Percentiles rank a stretch among this genome's conserved stretches.
These are phyloP conservation scores for Trypanosoma cruzi DNA, from an alignment of 208 protist genomes.

Conservation along the genomic window DNA sequence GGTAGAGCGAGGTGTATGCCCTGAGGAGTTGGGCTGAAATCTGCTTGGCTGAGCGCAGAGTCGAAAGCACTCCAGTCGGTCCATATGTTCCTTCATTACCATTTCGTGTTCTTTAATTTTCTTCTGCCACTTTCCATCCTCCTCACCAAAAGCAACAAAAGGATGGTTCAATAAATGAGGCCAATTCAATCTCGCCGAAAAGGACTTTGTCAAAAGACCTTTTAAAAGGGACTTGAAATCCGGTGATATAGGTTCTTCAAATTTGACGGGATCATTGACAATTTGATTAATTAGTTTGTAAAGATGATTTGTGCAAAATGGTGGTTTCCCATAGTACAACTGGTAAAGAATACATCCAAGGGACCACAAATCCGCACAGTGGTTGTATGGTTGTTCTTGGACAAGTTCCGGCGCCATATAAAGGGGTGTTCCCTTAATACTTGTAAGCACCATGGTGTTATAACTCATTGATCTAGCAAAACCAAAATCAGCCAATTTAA, in stretches of 20 bases:
- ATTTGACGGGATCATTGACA: slow-evolving; percentile 90
- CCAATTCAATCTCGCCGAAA: slow-evolving; percentile 93
- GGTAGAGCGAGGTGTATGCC: neutral
- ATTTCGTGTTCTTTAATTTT: slow-evolving; percentile 71
- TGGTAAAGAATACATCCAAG: slow-evolving; percentile 99
- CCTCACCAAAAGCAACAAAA: slow-evolving; percentile 81
- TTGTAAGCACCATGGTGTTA: slow-evolving; percentile 96
- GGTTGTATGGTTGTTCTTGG: slow-evolving; percentile 95
- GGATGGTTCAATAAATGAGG: slow-evolving; percentile 87
- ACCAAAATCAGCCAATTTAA: slow-evolving; percentile 99
- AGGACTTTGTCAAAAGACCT: slow-evolving; percentile 94
- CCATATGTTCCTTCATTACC: slow-evolving; percentile 82
- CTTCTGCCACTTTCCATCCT: slow-evolving; percentile 67
- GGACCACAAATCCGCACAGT: slow-evolving; percentile 97
- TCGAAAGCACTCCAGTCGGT: slow-evolving; percentile 66
- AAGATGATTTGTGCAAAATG: slow-evolving; percentile 97
- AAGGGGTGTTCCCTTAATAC: slow-evolving; percentile 96
- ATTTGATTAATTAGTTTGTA: slow-evolving; percentile 97
- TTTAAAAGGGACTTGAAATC: slow-evolving; percentile 93
- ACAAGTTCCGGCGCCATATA: slow-evolving; percentile 98
- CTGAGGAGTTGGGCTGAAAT: slow-evolving; percentile 5
- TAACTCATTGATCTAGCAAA: slow-evolving; percentile 96
- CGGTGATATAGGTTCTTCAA: slow-evolving; percentile 87
- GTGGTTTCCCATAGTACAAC: slow-evolving; percentile 95
- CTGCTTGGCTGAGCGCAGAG: slow-evolving; percentile 23